These are phyloP conservation scores for Alternaria sp. DNA, from an alignment of 2,329 filamentous ascomycete genomes.

Conservation along the genomic window DNA sequence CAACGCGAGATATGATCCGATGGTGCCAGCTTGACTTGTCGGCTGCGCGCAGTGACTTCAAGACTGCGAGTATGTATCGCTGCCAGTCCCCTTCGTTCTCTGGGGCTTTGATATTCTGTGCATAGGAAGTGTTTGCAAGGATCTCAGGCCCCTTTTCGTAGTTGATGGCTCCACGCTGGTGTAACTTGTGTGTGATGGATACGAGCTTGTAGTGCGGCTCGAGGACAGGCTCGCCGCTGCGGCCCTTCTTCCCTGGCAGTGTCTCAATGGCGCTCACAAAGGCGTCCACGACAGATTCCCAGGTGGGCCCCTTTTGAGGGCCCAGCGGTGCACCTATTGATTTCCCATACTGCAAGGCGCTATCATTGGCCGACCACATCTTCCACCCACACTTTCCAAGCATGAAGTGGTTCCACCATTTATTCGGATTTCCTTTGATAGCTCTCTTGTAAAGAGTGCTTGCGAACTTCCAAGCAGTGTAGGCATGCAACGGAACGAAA, in stretches of 20 bases:
- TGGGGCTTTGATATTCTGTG: conserved; percentile 60
- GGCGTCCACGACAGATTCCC: conserved; percentile 63
- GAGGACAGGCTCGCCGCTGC: conserved; percentile 77
- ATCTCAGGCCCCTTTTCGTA: conserved; percentile 59
- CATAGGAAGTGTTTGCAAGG: conserved; percentile 64
- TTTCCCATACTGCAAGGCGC: conserved; percentile 45
- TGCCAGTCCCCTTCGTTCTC: conserved; percentile 64
- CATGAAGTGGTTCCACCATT: conserved; percentile 75
- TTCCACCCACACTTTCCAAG: conserved; percentile 78
- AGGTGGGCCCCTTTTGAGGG: conserved; percentile 36
- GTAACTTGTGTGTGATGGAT: conserved; percentile 82
- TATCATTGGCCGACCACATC: conserved; percentile 64
- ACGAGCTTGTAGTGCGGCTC: conserved; percentile 95
- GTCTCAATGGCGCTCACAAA: conserved; percentile 68
- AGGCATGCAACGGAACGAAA: conserved; percentile 66
- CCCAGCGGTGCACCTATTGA: conserved; percentile 39
- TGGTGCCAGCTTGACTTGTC: conserved; percentile 98
- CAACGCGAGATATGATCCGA: conserved; percentile 81
- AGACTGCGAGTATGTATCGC: conserved; percentile 69
- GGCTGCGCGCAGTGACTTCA: conserved; percentile 69
- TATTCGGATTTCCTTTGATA: conserved; percentile 65
- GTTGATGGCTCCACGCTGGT: conserved; percentile 60
- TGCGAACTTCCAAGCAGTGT: conserved; percentile 72
- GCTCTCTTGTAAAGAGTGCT: conserved; percentile 68
- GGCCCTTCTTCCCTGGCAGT: conserved; percentile 68